Base-by-base conservation (phyloP, 1,284 basidiomycete genomes). In the Microstroma glucosiphilum region DNA sequence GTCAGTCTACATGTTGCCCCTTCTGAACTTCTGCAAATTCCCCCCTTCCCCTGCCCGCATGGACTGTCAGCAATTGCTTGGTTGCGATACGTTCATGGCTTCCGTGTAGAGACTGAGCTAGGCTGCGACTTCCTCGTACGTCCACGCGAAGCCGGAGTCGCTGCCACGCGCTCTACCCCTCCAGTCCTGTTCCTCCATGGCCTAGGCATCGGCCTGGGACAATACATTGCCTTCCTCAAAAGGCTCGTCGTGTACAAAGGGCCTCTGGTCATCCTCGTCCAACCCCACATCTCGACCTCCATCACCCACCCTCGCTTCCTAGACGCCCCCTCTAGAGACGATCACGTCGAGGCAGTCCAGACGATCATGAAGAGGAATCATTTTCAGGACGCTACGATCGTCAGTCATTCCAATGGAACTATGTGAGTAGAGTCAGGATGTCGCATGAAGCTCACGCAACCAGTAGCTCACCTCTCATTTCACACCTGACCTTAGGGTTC, bases 131-230 rank as follows among this genome's bases (percentile, higher is more conserved):
- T 68, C 66, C 65, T 68, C 37, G 58, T 68, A 26, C 26, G 56
- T 25, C 57, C 49, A 1, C 57, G 63, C 30, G 30, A 37, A 4
- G 30, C 30, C 9, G 30, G 30, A 37, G 0, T n/a, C 25, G 25
- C 54, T 21, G 15, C 19, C 41, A 21, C 30, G 30, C 30, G 30
- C 30, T 37, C 30, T 37, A 37, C 30, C 9, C 15, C 17, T 21
- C 43, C 43, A 48, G 67, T 69, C 42, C 53, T 69, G 30, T 69
- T 69, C 57, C 56, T 66, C n/a, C 67, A 69, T 57, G 67, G 67
- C 42, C 60, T 69, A n/a, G 67, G 67, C 54, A 69, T 69, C 42
- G 67, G 67, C 12, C 26, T 69, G 21, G 67, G 67, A 7, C 67
- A 69, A 58, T 69, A 69, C 57, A 42, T 30, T 37, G 40, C 59